Conservation (phyloP, 441 rosid genomes). For the Populus hybrid region DNA sequence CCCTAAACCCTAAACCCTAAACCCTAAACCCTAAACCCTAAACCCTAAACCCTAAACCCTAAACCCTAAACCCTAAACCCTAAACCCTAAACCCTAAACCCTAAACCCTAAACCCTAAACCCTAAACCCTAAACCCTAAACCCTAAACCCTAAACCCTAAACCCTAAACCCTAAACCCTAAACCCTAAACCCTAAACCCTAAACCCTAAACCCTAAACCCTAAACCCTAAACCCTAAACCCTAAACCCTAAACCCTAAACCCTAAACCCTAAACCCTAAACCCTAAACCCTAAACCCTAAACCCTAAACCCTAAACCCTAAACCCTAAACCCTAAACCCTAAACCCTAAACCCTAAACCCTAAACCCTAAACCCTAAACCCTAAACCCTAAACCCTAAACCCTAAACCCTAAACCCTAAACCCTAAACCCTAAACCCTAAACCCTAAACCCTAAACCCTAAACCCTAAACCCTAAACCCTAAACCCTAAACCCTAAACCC, state of each 20-base stretch:
- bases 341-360: background rate
- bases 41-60: background rate
- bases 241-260: background rate
- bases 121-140: no score
- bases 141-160: no score
- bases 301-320: background rate
- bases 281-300: background rate
- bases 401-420: no score
- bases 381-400: no score
- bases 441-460: no score
- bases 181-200: no score
- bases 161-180: no score
- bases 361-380: background rate
- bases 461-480: no score
- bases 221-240: background rate
- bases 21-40: no score
- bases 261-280: background rate
- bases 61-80: background rate
- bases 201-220: background rate
- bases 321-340: background rate
- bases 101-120: no score
- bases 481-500: background rate
- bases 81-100: background rate
- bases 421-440: no score
- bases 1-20: no score